Evolutionary conservation across 345 rosid species (phyloP).

Genomic region (Gossypium anomalum): DNA sequence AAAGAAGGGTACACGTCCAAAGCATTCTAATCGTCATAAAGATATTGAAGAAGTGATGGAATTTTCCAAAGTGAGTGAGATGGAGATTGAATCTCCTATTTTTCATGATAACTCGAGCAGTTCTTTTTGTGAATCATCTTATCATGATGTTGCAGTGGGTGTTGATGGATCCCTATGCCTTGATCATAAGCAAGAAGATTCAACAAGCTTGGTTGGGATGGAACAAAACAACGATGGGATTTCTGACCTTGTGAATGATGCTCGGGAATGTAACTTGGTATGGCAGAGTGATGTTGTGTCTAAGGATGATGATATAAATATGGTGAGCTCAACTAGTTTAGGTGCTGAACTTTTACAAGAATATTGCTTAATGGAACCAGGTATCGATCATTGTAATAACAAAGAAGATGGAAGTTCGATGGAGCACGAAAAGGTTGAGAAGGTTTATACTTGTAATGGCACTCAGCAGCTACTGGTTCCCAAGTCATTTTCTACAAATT

Average conservation of each 20-base stretch:
- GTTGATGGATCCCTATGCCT: slow-evolving; percentile 19
- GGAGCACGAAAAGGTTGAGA: slow-evolving; percentile 19
- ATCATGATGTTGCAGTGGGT: slow-evolving; percentile 53
- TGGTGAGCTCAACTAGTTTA: slow-evolving; percentile 13
- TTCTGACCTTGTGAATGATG: slow-evolving; percentile 15
- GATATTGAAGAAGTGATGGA: slow-evolving; percentile 23
- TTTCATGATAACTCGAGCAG: slow-evolving; percentile 37
- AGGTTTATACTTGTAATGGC: slow-evolving; percentile 18
- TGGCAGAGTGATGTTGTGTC: slow-evolving; percentile 10
- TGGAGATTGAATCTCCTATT: slow-evolving; percentile 44
- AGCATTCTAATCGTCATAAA: slow-evolving; percentile 20
- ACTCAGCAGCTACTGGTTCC: slow-evolving; percentile 19
- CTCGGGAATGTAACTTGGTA: slow-evolving; percentile 11
- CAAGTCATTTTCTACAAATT: slow-evolving; percentile 26
- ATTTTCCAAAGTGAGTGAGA: slow-evolving; percentile 38
- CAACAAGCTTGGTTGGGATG: slow-evolving; percentile 19
- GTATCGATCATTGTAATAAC: slow-evolving; percentile 22
- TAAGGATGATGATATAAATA: slow-evolving; percentile 22
- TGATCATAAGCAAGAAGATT: slow-evolving; percentile 22
- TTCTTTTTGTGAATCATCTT: slow-evolving; percentile 50
- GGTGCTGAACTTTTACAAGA: slow-evolving; percentile 26
- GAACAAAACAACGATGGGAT: slow-evolving; percentile 17
- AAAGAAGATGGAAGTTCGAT: slow-evolving; percentile 19
- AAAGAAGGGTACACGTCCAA: slow-evolving; percentile 30
- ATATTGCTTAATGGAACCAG: slow-evolving; percentile 22